Evolutionary conservation across 352 stramenopile genomes (phyloP).

Genomic region (Phytophthora chlamydospora): DNA sequence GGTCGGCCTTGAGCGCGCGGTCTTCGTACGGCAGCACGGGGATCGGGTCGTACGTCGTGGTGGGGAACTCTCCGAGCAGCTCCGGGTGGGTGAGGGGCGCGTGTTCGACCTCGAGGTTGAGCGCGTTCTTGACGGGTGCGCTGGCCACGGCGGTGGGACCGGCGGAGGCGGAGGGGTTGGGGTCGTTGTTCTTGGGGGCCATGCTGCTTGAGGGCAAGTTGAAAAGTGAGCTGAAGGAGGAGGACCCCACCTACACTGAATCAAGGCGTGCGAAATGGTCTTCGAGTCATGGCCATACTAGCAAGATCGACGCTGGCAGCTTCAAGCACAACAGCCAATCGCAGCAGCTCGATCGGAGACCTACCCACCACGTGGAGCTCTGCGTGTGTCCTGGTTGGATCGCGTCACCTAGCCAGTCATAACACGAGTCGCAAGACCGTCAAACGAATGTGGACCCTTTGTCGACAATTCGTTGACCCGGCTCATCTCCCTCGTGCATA

Average conservation of each 20-base stretch:
- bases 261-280: too few species aligned
- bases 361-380: conserved; percentile 13
- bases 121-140: conserved; percentile 30
- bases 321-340: conserved; percentile 13
- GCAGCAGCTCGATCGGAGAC: background rate
- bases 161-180: background rate
- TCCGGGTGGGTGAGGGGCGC: conserved; percentile 21
- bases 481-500: conserved; percentile 6
- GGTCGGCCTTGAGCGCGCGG: conserved; percentile 28
- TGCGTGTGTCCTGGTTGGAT: conserved; percentile 11
- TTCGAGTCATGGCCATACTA: too few species aligned
- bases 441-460: conserved; percentile 31
- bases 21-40: conserved; percentile 21
- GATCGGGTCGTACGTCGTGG: conserved; percentile 28
- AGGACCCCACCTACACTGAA: too few species aligned
- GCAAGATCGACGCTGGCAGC: conserved; percentile 4
- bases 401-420: conserved; percentile 14
- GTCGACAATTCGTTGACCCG: too few species aligned
- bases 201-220: conserved; percentile 32
- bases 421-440: conserved; percentile 8
- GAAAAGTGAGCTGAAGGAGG: conserved; percentile 27
- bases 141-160: background rate
- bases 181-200: conserved; percentile 22
- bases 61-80: conserved; percentile 16
- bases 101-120: conserved; percentile 22